Evolutionary conservation across 108 stramenopile genomes (phyloP), one percentile per base, ranked within the genome.

Genomic region (Conticribra guillardii): DNA sequence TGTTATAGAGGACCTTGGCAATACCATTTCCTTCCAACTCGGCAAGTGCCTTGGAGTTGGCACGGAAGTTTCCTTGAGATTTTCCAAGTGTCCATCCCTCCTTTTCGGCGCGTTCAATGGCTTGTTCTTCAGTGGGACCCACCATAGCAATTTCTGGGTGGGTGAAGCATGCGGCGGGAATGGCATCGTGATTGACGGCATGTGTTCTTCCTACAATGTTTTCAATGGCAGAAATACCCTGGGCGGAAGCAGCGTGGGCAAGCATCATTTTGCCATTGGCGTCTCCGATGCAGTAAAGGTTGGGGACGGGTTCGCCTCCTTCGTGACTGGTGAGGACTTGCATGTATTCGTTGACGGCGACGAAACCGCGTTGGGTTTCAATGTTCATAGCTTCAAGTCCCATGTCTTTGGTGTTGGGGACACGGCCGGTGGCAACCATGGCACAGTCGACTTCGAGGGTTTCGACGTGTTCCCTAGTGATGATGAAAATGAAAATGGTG

Each of bases 221-320:
- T 79, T 99, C 98, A 66, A 99, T 90, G 17, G 98, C 98, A 57
- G 84, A 85, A 60, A 98, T 97, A 4, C 97, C 98, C 81, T 99
- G 98, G 2, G 98, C 97, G 5, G 94, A 96, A 11, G 98, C 98
- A 4, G 98, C 97, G 70, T 99, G 98, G 23, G 98, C 98, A 49
- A 99, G 82, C 98, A 99, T 99, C 94, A 98, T 95, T 80, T 97
- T 97, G 8, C 97, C 97, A 84, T 99, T 99, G 61, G 97, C 97
- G 81, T 99, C 98, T n/a, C 98, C 98, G 77, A 99, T 99, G 85
- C 97, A 98, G 76, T 92, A 99, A n/a, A 99, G 32, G 68, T 94
- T 80, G 41, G 95, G 95, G 30, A 98, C 77, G 33, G 96, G 84
- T 30, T 84, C 84, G 18, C 84, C 93, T 16, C 88, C 89, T 14